phyloP scores from a whole-genome alignment of 2,329 filamentous ascomycete genomes.

The Colletotrichum neosansevieriae region DNA sequence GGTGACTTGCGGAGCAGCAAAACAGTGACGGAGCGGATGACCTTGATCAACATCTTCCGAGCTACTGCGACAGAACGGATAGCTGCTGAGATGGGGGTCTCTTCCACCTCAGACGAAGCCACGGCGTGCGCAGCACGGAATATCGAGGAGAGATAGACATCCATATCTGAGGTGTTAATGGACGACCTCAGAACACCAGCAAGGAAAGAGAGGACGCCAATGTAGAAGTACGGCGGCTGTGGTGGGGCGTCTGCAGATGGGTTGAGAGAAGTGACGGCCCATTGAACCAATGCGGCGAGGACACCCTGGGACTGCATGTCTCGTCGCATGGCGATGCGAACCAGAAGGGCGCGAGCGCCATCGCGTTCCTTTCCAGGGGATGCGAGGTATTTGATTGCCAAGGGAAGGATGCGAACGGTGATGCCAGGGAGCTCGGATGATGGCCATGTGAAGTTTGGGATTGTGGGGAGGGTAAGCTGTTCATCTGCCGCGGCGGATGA shows the following conservation, averaged over 20 bases:
- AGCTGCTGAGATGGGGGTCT: slow-evolving; percentile 60
- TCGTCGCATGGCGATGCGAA: slow-evolving; percentile 82
- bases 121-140: slow-evolving; percentile 75
- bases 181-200: slow-evolving; percentile 78
- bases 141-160: slow-evolving; percentile 72
- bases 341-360: slow-evolving; percentile 85
- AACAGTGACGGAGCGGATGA: slow-evolving; percentile 79
- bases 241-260: slow-evolving; percentile 53
- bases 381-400: slow-evolving; percentile 78
- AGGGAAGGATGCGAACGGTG: slow-evolving; percentile 74
- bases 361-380: slow-evolving; percentile 88
- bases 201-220: slow-evolving; percentile 84
- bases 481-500: slow-evolving; percentile 69
- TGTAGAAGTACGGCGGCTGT: slow-evolving; percentile 76
- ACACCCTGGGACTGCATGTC: slow-evolving; percentile 89
- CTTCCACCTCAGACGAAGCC: slow-evolving; percentile 57
- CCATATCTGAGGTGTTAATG: slow-evolving; percentile 80
- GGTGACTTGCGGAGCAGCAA: slow-evolving; percentile 69
- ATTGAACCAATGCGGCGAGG: slow-evolving; percentile 74
- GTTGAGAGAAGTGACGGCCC: slow-evolving; percentile 74
- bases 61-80: slow-evolving; percentile 82
- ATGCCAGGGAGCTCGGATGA: slow-evolving; percentile 72
- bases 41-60: slow-evolving; percentile 86
- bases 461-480: slow-evolving; percentile 55
- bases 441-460: slow-evolving; percentile 68